Evolutionary conservation across 169 alveolate genomes (phyloP).

Genomic region (Plasmodium gaboni): DNA sequence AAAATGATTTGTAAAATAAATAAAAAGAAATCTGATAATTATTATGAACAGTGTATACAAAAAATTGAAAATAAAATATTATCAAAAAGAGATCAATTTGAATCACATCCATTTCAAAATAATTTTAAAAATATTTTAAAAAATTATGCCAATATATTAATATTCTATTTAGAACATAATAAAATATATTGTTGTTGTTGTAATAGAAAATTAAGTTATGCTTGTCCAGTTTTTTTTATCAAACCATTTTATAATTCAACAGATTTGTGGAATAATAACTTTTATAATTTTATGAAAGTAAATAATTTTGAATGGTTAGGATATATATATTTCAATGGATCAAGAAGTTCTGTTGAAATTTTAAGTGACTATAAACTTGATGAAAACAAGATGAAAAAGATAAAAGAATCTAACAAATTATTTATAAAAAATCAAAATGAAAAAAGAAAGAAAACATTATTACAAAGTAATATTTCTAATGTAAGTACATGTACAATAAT

Average conservation of each 20-base stretch:
- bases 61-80: conserved; percentile 67
- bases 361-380: conserved; percentile 20
- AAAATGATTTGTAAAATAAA: conserved; percentile 67
- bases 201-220: conserved; percentile 43
- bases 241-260: conserved; percentile 69
- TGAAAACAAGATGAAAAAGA: conserved; percentile 58
- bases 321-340: not conserved
- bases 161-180: conserved; percentile 30
- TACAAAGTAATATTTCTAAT: conserved; percentile 5
- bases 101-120: conserved; percentile 69
- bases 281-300: conserved; percentile 72
- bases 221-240: conserved; percentile 74
- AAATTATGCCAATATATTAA: conserved; percentile 70
- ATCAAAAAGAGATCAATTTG: conserved; percentile 76
- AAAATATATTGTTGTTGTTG: conserved; percentile 64
- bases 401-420: conserved; percentile 49
- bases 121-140: conserved; percentile 73
- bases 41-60: conserved; percentile 47
- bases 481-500: conserved; percentile 6
- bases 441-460: conserved; percentile 16
- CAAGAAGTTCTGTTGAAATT: conserved; percentile 22
- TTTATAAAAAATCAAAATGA: conserved; percentile 69
- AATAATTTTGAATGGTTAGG: conserved; percentile 66
- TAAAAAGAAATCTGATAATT: conserved; percentile 32
- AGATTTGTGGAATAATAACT: conserved; percentile 58